phyloP scores from a whole-genome alignment of 2,329 filamentous ascomycete genomes.

The Diaporthe vaccinii region DNA sequence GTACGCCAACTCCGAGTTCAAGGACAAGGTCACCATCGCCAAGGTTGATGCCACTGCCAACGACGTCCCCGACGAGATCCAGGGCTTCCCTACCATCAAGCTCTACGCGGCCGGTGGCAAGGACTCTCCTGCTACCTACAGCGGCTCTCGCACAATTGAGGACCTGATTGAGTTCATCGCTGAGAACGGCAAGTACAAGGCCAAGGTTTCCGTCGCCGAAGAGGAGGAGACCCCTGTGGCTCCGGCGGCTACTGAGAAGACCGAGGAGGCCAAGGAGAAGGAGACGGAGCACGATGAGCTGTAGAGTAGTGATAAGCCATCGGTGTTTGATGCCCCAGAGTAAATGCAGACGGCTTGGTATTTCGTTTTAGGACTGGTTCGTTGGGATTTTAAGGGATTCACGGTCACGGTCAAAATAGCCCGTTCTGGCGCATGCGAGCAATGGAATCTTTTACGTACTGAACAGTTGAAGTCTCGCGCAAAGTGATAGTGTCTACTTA shows the following conservation, averaged over 20 bases:
- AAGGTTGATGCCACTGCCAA: constrained; percentile 98
- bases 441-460: constrained; percentile 34
- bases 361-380: constrained; percentile 33
- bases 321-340: constrained; percentile 17
- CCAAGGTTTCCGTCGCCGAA: constrained; percentile 72
- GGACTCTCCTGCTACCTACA: constrained; percentile 86
- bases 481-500: not conserved
- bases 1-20: constrained; percentile 84
- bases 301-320: constrained; percentile 62
- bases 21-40: constrained; percentile 89
- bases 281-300: constrained; percentile 79
- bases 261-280: constrained; percentile 62
- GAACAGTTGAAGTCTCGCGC: not conserved
- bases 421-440: constrained; percentile 34
- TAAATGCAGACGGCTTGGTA: constrained; percentile 30
- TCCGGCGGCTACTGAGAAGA: constrained; percentile 64
- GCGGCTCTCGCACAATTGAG: constrained; percentile 88
- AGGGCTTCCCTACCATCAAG: constrained; percentile 99
- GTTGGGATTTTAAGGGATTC: constrained; percentile 37
- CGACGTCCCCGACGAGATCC: constrained; percentile 96
- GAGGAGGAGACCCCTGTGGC: constrained; percentile 67
- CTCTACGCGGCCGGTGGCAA: constrained; percentile 94
- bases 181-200: constrained; percentile 93
- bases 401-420: constrained; percentile 40
- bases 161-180: constrained; percentile 93